phyloP scores from a whole-genome alignment of 768 basidiomycete species.

The Filobasidium floriforme region DNA sequence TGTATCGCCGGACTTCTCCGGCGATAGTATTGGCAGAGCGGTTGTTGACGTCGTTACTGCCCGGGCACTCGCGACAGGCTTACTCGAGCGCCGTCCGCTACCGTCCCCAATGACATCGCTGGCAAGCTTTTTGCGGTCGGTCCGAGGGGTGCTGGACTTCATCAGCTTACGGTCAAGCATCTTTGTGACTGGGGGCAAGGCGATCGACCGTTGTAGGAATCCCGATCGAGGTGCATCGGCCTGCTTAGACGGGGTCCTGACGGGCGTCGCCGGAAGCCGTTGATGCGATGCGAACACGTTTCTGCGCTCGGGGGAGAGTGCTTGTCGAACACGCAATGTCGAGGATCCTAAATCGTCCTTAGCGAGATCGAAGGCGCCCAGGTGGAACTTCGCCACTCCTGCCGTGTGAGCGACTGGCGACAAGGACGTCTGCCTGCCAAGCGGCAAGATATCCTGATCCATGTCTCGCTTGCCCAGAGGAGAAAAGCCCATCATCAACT shows the following conservation, averaged over 20 bases:
- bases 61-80: too few relatives aligned
- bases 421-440: not conserved
- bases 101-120: too few relatives aligned
- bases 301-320: not conserved
- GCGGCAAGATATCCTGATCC: not conserved
- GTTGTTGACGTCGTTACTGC: too few relatives aligned
- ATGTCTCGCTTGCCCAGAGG: not conserved
- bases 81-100: too few relatives aligned
- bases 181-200: not conserved
- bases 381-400: not conserved
- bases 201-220: not conserved
- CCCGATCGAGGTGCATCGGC: not conserved
- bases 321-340: not conserved
- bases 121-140: too few relatives aligned
- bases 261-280: not conserved
- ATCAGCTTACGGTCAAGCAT: not conserved
- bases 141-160: too few relatives aligned
- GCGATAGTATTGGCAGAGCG: too few relatives aligned
- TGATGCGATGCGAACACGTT: not conserved
- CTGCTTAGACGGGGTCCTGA: not conserved
- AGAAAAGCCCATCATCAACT: not conserved
- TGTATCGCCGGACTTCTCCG: too few relatives aligned
- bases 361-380: conserved; percentile 1
- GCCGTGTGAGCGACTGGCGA: not conserved
- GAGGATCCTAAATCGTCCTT: not conserved